Conservation (phyloP, 768 basidiomycete genomes). For the Panaeolus cyanescens region DNA sequence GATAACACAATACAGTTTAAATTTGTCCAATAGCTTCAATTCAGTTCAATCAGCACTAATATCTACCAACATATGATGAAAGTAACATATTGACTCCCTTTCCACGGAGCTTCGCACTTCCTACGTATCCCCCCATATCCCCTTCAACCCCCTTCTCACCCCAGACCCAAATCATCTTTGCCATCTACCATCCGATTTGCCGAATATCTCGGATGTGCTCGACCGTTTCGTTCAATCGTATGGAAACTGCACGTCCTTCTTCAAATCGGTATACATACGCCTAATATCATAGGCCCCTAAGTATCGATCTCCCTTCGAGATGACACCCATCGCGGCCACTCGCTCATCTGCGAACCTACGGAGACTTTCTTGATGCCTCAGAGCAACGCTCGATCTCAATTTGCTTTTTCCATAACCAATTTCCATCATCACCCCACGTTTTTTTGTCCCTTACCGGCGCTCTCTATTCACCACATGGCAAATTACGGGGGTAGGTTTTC, state of each 20-base stretch:
- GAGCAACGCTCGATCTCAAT: background rate
- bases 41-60: conserved; percentile 1
- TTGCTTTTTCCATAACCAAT: background rate
- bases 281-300: no score
- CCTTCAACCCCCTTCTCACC: background rate
- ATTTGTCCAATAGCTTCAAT: no score
- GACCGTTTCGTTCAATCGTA: background rate
- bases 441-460: background rate
- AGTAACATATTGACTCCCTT: background rate
- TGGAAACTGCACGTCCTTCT: background rate
- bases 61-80: background rate
- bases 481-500: background rate
- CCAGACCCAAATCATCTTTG: background rate
- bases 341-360: background rate
- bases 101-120: background rate
- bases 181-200: background rate
- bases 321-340: background rate
- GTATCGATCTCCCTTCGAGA: no score
- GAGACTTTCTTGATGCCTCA: background rate
- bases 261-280: background rate
- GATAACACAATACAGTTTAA: no score
- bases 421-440: background rate
- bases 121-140: background rate
- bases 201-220: background rate
- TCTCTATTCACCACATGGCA: background rate